Evolutionary conservation across 2,329 filamentous ascomycete genomes (phyloP), one percentile per base, ranked within the genome.

Genomic region (Exophiala oligosperma): DNA sequence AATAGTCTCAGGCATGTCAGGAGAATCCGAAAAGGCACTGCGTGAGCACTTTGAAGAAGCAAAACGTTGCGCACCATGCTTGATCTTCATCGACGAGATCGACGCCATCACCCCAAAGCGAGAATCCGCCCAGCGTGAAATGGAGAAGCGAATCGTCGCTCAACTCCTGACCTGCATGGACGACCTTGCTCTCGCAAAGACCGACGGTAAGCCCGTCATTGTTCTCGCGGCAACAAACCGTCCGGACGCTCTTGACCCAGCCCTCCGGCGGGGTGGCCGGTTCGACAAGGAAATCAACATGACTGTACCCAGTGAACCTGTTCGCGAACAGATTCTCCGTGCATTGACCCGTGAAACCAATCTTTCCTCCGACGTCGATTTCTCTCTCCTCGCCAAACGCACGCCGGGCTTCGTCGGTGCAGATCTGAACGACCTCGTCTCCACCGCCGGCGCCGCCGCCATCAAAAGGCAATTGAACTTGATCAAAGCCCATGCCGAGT

Each of bases 331-430:
- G 49, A 97, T 99, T 43, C 76, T 97, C 47, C 80, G 82, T 40
- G 86, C 89, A 1, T 77, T 95, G 47, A 91, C 90, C 0, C 79
- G 85, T 54, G 83, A 87, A 55, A 81, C 87, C 64, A 77, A 77
- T 0, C 72, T 96, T 6, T 79, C 84, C 0, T 79, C 83, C 2
- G 86, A 92, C 60, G 83, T 97, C 21, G 84, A 96, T 69, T 89
- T 93, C 65, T 76, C 77, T 26, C 77, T 82, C 14, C 78, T 99
- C 2, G 92, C 93, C 4, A 92, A 90, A 67, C 81, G 87, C 66
- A 97, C 93, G 0, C 91, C 94, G 4, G 94, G 94, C 1, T 99
- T 94, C 66, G 93, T 99, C 0, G 93, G 92, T 9, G 90, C 91
- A 4, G 94, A 99, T 77, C 77, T 99, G 3, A 85, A 89, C 62